A percentile compares a stretch with the other conserved stretches of the same genome.
These are phyloP conservation scores for Pinus taeda DNA, from an alignment of 75 land plant species.

Conservation along the genomic window DNA sequence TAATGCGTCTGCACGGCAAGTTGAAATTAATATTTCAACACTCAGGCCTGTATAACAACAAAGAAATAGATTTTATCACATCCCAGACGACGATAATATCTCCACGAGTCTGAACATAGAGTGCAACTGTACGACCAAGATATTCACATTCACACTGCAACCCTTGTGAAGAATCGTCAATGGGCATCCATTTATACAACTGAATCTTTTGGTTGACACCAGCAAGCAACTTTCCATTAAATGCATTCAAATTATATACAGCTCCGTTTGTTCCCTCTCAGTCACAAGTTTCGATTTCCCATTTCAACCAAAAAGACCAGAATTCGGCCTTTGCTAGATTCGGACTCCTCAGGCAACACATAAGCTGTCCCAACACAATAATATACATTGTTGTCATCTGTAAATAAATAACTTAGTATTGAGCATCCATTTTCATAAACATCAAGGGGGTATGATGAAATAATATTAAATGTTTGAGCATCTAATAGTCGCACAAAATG, in stretches of 20 bases:
- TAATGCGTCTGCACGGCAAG: too few relatives aligned
- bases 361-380: constrained; percentile 83
- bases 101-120: too few relatives aligned
- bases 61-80: too few relatives aligned
- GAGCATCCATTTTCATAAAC: constrained; percentile 91
- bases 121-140: constrained; percentile 53
- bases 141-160: constrained; percentile 94
- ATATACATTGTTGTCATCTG: constrained; percentile 53
- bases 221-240: constrained; percentile 96
- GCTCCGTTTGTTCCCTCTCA: constrained; percentile 89
- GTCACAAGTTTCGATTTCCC: constrained; percentile 44
- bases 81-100: too few relatives aligned
- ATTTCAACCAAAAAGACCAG: constrained; percentile 39
- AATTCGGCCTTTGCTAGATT: constrained; percentile 96
- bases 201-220: constrained; percentile 99
- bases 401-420: constrained; percentile 89
- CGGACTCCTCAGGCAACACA: constrained; percentile 94
- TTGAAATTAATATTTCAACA: too few relatives aligned
- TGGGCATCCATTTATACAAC: constrained; percentile 92
- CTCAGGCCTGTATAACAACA: constrained; percentile 30
- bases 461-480: constrained; percentile 91
- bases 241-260: constrained; percentile 45
- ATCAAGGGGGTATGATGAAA: constrained; percentile 77
- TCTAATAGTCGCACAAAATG: constrained; percentile 90
- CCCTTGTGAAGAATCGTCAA: constrained; percentile 90